These are phyloP conservation scores for Cercospora sp. DNA, from an alignment of 2,329 filamentous ascomycete genomes.

Conservation along the genomic window DNA sequence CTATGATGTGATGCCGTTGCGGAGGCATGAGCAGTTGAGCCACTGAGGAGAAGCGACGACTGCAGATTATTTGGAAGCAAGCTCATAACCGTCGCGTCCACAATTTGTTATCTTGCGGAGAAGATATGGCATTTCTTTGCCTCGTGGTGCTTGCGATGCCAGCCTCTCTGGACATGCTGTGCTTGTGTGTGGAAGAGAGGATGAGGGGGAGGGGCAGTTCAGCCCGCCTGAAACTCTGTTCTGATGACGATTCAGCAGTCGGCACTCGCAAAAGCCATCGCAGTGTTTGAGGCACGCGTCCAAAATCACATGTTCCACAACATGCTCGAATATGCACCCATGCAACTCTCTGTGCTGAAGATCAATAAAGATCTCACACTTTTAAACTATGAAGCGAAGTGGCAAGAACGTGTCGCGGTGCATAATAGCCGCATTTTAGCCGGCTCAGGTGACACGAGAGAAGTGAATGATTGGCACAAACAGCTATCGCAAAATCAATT, in stretches of 20 bases:
- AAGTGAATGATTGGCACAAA: neutral
- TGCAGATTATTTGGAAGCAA: constrained; percentile 7
- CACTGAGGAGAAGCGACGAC: neutral
- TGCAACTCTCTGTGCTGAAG: neutral
- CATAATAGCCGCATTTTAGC: neutral
- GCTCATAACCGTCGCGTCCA: neutral
- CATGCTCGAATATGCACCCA: no score
- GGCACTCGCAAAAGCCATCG: neutral
- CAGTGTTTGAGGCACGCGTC: neutral
- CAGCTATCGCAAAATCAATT: neutral
- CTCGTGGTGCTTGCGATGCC: neutral
- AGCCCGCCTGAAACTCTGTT: neutral
- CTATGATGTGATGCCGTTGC: constrained; percentile 12
- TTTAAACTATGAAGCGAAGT: neutral
- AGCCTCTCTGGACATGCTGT: neutral
- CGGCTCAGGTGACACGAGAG: neutral
- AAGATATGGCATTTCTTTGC: neutral
- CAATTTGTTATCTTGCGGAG: neutral
- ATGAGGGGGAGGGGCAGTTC: constrained; percentile 4
- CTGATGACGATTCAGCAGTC: neutral
- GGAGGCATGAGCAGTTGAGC: neutral
- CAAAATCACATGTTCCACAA: neutral
- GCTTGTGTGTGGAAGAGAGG: neutral
- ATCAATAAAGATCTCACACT: neutral
- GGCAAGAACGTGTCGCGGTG: neutral